These are phyloP conservation scores for Crucihimalaya himalaica DNA, from an alignment of 345 rosid species.

Conservation along the genomic window DNA sequence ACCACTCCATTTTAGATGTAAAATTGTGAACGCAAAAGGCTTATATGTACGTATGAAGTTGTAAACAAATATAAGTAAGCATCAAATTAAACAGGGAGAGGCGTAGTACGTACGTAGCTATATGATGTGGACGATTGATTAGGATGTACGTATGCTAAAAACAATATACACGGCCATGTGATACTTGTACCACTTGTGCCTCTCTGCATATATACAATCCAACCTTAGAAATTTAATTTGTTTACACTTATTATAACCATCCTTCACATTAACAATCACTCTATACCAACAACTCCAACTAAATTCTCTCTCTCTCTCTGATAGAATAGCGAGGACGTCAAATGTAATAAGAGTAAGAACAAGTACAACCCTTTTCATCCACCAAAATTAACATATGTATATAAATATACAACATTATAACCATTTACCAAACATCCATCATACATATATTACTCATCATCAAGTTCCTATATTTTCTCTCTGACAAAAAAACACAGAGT, in stretches of 20 bases:
- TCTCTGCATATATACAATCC: constrained; percentile 19
- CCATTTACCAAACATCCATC: constrained; percentile 41
- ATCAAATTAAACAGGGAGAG: constrained; percentile 22
- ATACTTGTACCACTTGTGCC: constrained; percentile 32
- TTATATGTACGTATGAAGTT: constrained; percentile 28
- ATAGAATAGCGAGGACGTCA: constrained; percentile 13
- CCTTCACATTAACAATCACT: constrained; percentile 28
- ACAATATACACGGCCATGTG: constrained; percentile 40
- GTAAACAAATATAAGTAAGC: constrained; percentile 33
- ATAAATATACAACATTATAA: constrained; percentile 35
- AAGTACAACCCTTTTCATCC: constrained; percentile 32
- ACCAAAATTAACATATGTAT: constrained; percentile 37
- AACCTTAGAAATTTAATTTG: background rate
- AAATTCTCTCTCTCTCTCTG: constrained; percentile 20
- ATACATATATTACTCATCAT: constrained; percentile 37
- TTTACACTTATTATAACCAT: constrained; percentile 3
- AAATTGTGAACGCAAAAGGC: background rate
- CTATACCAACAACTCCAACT: constrained; percentile 35
- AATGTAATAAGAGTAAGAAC: constrained; percentile 34
- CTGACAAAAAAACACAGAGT: constrained; percentile 38
- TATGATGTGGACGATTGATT: constrained; percentile 36
- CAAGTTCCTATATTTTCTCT: constrained; percentile 32
- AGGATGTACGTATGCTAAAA: constrained; percentile 28
- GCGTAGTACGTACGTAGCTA: constrained; percentile 35
- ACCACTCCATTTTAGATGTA: background rate